Evolutionary conservation across 2,329 filamentous ascomycete species (phyloP).

Genomic region (Claviceps sorghi): DNA sequence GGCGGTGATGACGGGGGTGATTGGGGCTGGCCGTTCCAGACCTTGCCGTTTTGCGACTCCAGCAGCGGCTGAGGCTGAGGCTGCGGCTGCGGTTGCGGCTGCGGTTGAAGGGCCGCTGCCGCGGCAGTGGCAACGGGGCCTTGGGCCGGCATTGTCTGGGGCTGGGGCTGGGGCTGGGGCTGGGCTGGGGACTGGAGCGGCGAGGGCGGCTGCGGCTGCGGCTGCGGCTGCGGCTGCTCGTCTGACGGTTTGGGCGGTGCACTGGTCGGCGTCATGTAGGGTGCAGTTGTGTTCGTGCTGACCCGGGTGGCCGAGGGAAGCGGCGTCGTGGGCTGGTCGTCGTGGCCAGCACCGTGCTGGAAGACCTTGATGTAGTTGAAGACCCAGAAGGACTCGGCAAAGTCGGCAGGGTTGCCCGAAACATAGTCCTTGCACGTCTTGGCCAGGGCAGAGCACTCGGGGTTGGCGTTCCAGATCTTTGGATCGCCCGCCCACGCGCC

Average conservation of each 20-base stretch:
- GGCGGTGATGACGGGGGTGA: neutral
- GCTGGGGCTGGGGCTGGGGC: no score
- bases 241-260: no score
- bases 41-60: neutral
- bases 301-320: neutral
- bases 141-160: neutral
- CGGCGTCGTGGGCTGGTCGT: neutral
- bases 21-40: constrained; percentile 2
- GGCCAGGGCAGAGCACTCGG: constrained; percentile 45
- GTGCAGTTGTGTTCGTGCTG: neutral
- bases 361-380: constrained; percentile 60
- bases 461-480: constrained; percentile 42
- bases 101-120: neutral
- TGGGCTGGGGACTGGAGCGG: no score
- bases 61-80: neutral
- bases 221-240: no score
- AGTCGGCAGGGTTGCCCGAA: constrained; percentile 51
- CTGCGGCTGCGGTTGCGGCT: neutral
- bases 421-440: constrained; percentile 60
- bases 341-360: constrained; percentile 7
- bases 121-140: neutral
- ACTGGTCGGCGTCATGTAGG: no score
- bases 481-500: constrained; percentile 65
- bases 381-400: constrained; percentile 61
- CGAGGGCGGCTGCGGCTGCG: no score